Evolutionary conservation across 345 rosid species (phyloP), one percentile per base, ranked within the genome.

Genomic region (Dimocarpus longan): DNA sequence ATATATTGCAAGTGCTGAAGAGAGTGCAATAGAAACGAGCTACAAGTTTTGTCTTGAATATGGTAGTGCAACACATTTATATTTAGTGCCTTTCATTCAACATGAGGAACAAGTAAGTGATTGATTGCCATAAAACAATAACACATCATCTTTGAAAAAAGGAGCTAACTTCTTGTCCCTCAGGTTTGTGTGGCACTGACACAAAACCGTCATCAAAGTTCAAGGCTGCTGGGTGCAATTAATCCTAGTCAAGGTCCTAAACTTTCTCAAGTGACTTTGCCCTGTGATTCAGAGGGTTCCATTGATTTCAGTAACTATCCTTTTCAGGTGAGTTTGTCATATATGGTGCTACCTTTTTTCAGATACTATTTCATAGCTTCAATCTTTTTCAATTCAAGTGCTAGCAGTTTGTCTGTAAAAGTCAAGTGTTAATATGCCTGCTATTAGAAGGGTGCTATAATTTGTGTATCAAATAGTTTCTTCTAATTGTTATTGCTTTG

Each of bases 31-130:
- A 54, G 94, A 88, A 71, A 84, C 91, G 69, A 79, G 76, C 44
- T 89, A 83, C 79, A 88, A 88, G 73, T 78, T 91, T 79, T 94
- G 92, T 74, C 97, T 96, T 80, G 99, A 96, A 87, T 96, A 91
- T 86, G 99, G 98, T 44, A 92, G 95, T 68, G 97, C 96, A 71
- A 96, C 99, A 71, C 97, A 96, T 77, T 84, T 91, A 65, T 96
- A 88, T 82, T 81, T 93, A 71, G 95, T 89, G 81, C 99, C 99
- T 73, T 86, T 87, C 79, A 79, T 88, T 82, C 90, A 89, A 74
- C 95, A 90, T 1, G 97, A 91, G 82, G 98, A 94, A 82, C 96
- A 85, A 77, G 98, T 91, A 84, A 67, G 89, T 76, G 59, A 6
- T 52, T 13, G 43, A 46, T 70, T 69, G 19, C 78, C 71, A 48